phyloP scores from a whole-genome alignment of 2,329 filamentous ascomycete genomes.

The Pochonia chlamydosporia region DNA sequence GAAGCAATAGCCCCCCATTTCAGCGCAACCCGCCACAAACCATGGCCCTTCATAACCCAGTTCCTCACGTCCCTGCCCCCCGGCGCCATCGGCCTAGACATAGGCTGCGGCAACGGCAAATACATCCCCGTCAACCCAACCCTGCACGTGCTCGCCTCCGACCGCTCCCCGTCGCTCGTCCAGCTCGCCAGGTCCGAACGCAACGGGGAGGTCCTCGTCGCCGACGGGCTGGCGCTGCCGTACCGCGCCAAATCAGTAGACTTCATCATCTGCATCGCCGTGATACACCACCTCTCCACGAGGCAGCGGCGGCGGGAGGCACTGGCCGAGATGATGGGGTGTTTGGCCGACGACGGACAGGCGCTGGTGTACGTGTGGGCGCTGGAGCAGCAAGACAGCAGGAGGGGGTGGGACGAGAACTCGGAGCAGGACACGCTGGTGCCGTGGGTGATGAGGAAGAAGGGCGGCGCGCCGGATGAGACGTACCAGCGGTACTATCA shows the following conservation, averaged over 20 bases:
- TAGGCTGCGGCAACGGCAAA: conserved; percentile 97
- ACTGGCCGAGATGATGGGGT: conserved; percentile 63
- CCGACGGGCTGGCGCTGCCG: conserved; percentile 78
- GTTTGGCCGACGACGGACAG: conserved; percentile 57
- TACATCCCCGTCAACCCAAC: conserved; percentile 75
- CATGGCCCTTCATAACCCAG: conserved; percentile 84
- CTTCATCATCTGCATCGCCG: conserved; percentile 91
- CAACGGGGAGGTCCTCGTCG: conserved; percentile 66
- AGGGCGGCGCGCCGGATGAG: conserved; percentile 32
- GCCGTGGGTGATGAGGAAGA: conserved; percentile 71
- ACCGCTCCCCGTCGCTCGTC: conserved; percentile 62
- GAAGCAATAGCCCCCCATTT: conserved; percentile 81
- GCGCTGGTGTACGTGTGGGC: conserved; percentile 92
- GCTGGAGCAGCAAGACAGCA: conserved; percentile 80
- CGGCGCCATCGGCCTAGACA: conserved; percentile 78
- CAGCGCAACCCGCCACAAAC: conserved; percentile 72
- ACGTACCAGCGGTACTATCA: conserved; percentile 93
- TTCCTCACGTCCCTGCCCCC: conserved; percentile 63
- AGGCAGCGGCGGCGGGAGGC: conserved; percentile 65
- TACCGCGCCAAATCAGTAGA: conserved; percentile 59
- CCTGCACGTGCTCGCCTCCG: conserved; percentile 77
- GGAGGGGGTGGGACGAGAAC: conserved; percentile 81
- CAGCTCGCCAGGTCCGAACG: conserved; percentile 36
- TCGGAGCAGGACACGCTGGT: conserved; percentile 89
- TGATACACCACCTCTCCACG: conserved; percentile 89